phyloP scores from a whole-genome alignment of 208 protist genomes.

The Trypanosoma cruzi region DNA sequence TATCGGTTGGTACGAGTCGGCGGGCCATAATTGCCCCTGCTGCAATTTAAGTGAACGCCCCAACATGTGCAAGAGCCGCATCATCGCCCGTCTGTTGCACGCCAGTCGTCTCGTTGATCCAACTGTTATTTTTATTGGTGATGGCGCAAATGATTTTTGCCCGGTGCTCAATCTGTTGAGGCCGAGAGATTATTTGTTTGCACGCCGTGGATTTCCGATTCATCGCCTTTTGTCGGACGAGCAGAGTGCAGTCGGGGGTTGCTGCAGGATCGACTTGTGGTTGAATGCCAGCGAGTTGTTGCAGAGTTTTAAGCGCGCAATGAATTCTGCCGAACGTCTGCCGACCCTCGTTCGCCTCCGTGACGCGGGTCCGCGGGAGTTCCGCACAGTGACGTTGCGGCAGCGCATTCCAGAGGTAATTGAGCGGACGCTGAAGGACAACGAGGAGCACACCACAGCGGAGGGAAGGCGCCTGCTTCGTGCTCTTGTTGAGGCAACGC shows the following conservation, averaged over 20 bases:
- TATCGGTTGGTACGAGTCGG: constrained; percentile 78
- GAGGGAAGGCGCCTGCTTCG: constrained; percentile 30
- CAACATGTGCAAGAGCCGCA: constrained; percentile 89
- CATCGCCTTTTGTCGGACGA: constrained; percentile 46
- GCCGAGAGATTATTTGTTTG: constrained; percentile 82
- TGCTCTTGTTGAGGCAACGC: constrained; percentile 36
- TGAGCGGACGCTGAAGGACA: constrained; percentile 52
- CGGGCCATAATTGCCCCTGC: constrained; percentile 62
- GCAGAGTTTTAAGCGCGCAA: constrained; percentile 48
- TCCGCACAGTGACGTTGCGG: constrained; percentile 68
- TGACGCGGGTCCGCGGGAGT: constrained; percentile 61
- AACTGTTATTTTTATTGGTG: constrained; percentile 87
- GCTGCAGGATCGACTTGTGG: constrained; percentile 82
- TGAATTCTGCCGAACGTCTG: constrained; percentile 48
- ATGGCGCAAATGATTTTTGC: constrained; percentile 88
- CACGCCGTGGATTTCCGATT: constrained; percentile 58
- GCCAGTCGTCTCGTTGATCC: constrained; percentile 81
- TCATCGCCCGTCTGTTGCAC: constrained; percentile 74
- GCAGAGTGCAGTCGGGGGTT: constrained; percentile 43
- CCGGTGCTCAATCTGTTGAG: constrained; percentile 77
- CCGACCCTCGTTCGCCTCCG: constrained; percentile 82
- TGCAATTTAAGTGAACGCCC: constrained; percentile 52
- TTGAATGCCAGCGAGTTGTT: constrained; percentile 61
- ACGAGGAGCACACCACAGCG: constrained; percentile 22
- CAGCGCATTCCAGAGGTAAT: constrained; percentile 64